phyloP scores from a whole-genome alignment of 352 stramenopile species.

The Pythium biforme region DNA sequence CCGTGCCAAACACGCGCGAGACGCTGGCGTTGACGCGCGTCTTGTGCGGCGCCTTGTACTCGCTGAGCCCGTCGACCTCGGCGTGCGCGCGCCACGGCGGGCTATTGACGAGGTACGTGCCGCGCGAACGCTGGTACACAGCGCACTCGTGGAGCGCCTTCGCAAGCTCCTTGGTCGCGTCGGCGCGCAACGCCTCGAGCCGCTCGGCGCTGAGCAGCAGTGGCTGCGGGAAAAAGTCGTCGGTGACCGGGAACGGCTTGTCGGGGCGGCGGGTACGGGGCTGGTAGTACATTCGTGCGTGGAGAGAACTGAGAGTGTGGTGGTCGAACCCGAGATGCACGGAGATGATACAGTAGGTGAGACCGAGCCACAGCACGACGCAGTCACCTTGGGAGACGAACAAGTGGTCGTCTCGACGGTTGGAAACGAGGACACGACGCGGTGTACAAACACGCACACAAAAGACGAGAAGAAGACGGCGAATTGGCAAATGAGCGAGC shows the following conservation, averaged over 20 bases:
- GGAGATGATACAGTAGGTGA: too few species aligned
- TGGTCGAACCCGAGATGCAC: background rate
- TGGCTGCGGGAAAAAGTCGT: constrained; percentile 13
- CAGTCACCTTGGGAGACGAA: too few species aligned
- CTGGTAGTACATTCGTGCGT: constrained; percentile 16
- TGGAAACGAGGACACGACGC: too few species aligned
- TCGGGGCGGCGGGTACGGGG: background rate
- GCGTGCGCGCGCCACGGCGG: constrained; percentile 14
- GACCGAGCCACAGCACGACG: too few species aligned
- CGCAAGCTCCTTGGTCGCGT: constrained; percentile 10
- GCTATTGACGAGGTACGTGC: constrained; percentile 17
- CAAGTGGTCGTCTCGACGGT: too few species aligned
- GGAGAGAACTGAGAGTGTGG: background rate
- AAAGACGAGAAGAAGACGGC: too few species aligned
- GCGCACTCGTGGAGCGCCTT: constrained; percentile 9
- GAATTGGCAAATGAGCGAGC: too few species aligned
- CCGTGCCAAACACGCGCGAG: constrained; percentile 16
- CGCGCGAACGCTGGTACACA: constrained; percentile 9
- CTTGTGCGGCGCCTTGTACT: constrained; percentile 20
- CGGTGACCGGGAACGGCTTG: constrained; percentile 15
- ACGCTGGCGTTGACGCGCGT: constrained; percentile 2
- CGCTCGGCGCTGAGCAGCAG: constrained; percentile 14
- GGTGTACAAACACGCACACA: too few species aligned
- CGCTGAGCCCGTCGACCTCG: constrained; percentile 15
- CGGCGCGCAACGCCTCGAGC: constrained; percentile 10